Evolutionary conservation across 805 yeast genomes (phyloP), one percentile per base, ranked within the genome.

Genomic region (Groenewaldozyma salmanticensis): DNA sequence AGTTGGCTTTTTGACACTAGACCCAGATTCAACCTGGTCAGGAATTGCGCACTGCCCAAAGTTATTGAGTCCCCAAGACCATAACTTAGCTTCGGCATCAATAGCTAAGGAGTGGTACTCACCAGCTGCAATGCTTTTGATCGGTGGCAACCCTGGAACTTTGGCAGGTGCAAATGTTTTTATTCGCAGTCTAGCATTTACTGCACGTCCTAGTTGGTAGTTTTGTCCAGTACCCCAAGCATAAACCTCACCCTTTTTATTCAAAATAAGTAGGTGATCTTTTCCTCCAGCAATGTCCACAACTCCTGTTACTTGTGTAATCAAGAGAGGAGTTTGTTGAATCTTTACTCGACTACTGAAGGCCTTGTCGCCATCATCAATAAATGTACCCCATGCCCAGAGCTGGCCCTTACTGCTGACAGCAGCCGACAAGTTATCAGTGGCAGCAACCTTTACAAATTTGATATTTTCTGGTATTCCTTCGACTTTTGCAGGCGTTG

Each of bases 191-290:
- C 51, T 39, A 6, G 55, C 33, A 33, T 54, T 48, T 19, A 88
- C 77, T 54, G 79, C 79, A 55, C 95, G 75, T 18, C 97, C 99
- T 50, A 92, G 70, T 65, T 92, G 97, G 62, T 70, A 77, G 55
- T 85, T 94, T 54, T 88, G 94, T 20, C 96, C 96, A 58, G 85
- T 83, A 51, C 99, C 99, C 98, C 98, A 92, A 0, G 97, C 88
- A 56, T 74, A 86, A 1, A 88, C 96, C 40, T 78, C 70, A 43
- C 98, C 98, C 54, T 75, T 79, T 20, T 74, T 66, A 58, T 88
- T 94, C 29, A 92, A 66, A 19, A 94, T 92, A 36, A 92, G 59
- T 29, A 92, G 59, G 58, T 92, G 98, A 58, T 92, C 97, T 59
- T 88, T 88, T 37, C 99, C 99, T 0, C 83, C 75, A 1, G 94